phyloP scores from a whole-genome alignment of 768 basidiomycete species.

The Termitomyces heimii region DNA sequence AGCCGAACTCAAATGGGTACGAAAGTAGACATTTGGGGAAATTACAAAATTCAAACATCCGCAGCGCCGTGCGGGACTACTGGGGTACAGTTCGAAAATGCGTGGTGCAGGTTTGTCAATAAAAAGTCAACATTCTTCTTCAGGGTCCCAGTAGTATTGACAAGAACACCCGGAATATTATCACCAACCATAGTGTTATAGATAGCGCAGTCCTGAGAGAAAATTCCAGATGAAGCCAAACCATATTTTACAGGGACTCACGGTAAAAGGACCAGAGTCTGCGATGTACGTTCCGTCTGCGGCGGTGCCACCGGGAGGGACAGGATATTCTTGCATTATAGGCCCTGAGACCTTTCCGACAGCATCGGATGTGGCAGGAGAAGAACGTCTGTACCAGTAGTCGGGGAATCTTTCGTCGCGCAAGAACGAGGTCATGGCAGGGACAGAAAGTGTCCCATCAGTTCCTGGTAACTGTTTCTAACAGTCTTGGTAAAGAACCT shows the following conservation, averaged over 20 bases:
- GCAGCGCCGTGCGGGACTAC: constrained; percentile 6
- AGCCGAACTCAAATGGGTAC: not conserved
- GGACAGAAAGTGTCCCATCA: constrained; percentile 5
- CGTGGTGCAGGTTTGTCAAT: not conserved
- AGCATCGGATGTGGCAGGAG: not conserved
- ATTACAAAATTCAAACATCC: not conserved
- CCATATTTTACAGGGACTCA: not conserved
- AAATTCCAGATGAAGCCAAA: not conserved
- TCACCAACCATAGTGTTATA: constrained; percentile 5
- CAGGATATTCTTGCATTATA: not conserved
- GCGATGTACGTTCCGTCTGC: constrained; percentile 6
- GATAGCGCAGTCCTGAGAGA: constrained; percentile 1
- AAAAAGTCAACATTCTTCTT: constrained; percentile 11
- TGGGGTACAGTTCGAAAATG: constrained; percentile 4
- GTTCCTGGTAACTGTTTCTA: constrained; percentile 1
- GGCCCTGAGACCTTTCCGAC: not conserved
- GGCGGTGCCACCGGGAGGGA: constrained; percentile 5
- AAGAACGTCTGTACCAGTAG: constrained; percentile 6
- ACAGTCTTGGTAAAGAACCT: not conserved
- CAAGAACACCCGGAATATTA: constrained; percentile 5
- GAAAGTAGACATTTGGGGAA: not conserved
- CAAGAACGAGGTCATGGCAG: constrained; percentile 10
- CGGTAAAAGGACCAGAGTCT: constrained; percentile 1
- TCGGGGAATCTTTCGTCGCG: constrained; percentile 9
- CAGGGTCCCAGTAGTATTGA: constrained; percentile 9